Evolutionary conservation across 257 asterid genomes (phyloP).

Genomic region (Anisodus tanguticus): DNA sequence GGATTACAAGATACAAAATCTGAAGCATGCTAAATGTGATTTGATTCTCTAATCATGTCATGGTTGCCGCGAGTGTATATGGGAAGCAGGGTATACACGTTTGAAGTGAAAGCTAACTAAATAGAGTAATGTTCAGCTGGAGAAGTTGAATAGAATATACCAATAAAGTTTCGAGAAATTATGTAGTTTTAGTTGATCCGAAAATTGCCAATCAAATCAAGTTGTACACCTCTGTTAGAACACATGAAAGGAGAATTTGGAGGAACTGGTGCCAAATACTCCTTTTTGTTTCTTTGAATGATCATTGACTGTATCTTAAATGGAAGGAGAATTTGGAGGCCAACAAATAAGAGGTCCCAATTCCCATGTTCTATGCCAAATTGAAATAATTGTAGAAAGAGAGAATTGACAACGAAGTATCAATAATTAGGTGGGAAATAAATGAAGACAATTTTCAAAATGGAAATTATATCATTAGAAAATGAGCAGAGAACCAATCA

Average conservation of each 20-base stretch:
- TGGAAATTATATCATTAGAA: too few relatives aligned
- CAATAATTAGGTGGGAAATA: not conserved
- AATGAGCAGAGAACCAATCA: not conserved
- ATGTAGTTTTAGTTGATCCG: not conserved
- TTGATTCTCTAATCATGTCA: not conserved
- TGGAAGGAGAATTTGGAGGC: not conserved
- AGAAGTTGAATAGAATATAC: constrained; percentile 2
- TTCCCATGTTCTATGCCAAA: not conserved
- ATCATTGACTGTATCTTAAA: not conserved
- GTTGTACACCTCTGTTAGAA: not conserved
- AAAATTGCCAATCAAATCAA: too few relatives aligned
- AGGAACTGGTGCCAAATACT: not conserved
- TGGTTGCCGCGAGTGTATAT: not conserved
- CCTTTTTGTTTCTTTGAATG: not conserved
- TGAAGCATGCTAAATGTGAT: constrained; percentile 35
- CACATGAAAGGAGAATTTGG: not conserved
- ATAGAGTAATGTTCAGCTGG: not conserved
- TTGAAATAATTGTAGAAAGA: not conserved
- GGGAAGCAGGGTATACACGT: not conserved
- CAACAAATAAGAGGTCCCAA: not conserved
- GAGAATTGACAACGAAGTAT: not conserved
- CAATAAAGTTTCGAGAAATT: not conserved
- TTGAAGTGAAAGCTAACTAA: not conserved
- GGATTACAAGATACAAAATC: constrained; percentile 71
- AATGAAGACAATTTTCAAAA: not conserved